Base-by-base conservation (phyloP, 441 rosid species). In the Arabidopsis lyrata region DNA sequence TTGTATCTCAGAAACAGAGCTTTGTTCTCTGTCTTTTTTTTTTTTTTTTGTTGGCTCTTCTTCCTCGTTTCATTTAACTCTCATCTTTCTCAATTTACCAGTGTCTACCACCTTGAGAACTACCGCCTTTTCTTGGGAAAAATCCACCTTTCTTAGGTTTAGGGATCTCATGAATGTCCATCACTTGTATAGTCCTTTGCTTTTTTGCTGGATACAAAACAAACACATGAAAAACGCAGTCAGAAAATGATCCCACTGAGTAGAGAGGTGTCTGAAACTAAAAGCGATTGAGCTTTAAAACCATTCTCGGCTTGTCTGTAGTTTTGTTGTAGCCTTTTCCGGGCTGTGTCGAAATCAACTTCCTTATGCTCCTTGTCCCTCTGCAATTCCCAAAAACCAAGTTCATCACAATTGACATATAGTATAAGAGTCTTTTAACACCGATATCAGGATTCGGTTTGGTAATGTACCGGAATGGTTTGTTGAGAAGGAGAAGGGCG, bases 171-270 rank as follows among this genome's bases (percentile, higher is more conserved):
- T 91, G 95, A 78, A 95, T 91, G 83, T 86, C 99, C 99, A 95
- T 95, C 91, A 95, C 96, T 82, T 86, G 97, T 71, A 95, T 88
- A 27, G 95, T 95, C 86, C 99, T 86, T 85, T 93, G 98, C 92
- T 75, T 95, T 84, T 93, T 95, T 35, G 97, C 99, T 95, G 86
- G 83, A 91, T 64, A 70, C 64, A 63, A 63, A 61, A 56, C 63
- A 75, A 54, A 72, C 4, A 29, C 31, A 29, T 29, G 31, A 4
- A 29, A 29, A 73, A 2, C 6, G 16, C 48, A 45, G 47, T 73
- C 48, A 60, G 45, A 34, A 45, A 82, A 73, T 79, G 68, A 31
- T 56, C 18, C 24, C 54, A 42, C 6, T 8, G n/a, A 39, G 57
- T 29, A 18, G 5, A 68, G 32, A 44, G 31, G 0, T 44, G 8